A percentile compares a stretch with the other conserved stretches of the same genome.
Conservation (phyloP, 2,329 filamentous ascomycete species). For the Talaromyces sp. region DNA sequence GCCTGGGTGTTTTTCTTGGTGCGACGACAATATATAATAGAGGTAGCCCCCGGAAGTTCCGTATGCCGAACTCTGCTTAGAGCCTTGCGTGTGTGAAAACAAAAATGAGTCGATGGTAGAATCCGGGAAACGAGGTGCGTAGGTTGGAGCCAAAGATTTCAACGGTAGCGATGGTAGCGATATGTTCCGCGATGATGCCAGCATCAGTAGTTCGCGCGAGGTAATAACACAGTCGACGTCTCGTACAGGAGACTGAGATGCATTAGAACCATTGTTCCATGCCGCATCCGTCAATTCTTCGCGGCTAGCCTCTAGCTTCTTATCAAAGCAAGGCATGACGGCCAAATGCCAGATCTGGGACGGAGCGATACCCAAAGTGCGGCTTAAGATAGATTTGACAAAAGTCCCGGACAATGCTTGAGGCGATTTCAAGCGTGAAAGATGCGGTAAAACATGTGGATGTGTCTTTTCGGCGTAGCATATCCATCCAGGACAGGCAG, state of each 20-base stretch:
- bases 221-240: slow-evolving; percentile 99
- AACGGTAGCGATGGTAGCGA: slow-evolving; percentile 72
- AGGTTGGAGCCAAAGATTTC: slow-evolving; percentile 50
- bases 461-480: slow-evolving; percentile 99
- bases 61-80: slow-evolving; percentile 52
- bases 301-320: slow-evolving; percentile 93
- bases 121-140: slow-evolving; percentile 68
- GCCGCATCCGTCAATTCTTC: slow-evolving; percentile 81
- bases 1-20: slow-evolving; percentile 68
- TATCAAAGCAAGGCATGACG: slow-evolving; percentile 98
- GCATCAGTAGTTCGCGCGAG: slow-evolving; percentile 86
- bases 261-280: slow-evolving; percentile 56
- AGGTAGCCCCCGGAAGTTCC: slow-evolving; percentile 89
- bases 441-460: slow-evolving; percentile 84
- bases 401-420: slow-evolving; percentile 89
- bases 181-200: slow-evolving; percentile 76
- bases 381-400: slow-evolving; percentile 80
- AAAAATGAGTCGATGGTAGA: slow-evolving; percentile 68
- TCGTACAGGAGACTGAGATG: slow-evolving; percentile 54
- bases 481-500: slow-evolving; percentile 95
- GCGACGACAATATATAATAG: slow-evolving; percentile 75
- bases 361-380: slow-evolving; percentile 67
- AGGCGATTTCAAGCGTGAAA: slow-evolving; percentile 88
- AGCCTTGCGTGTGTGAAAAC: slow-evolving; percentile 56
- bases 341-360: slow-evolving; percentile 90